Base-by-base conservation (phyloP, 2,329 filamentous ascomycete genomes). In the Xylariaceae sp. region DNA sequence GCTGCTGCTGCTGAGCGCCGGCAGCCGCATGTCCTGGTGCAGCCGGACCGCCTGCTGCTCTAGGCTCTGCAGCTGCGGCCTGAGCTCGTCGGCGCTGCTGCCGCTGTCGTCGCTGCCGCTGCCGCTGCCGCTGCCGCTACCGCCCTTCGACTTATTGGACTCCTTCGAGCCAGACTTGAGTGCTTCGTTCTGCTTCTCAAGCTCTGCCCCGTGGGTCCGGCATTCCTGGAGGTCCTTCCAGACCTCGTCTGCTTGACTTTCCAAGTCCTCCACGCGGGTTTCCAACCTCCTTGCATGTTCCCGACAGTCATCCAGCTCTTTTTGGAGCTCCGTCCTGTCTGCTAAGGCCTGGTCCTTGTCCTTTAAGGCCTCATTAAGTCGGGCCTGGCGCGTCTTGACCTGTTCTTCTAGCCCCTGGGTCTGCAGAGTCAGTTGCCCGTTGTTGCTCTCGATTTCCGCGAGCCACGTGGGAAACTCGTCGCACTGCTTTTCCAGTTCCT, bases 381-480 rank as follows among this genome's bases (percentile, higher is more conserved):
- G 25, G 25, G 8, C 25, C 10, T 14, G 7, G 8, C 8, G 25
- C 6, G 8, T 6, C 8, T 6, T n/a, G 23, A 38, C 12, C 14
- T 40, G 35, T 13, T 32, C 29, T 13, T 42, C 25, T 3, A 36
- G 14, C n/a, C n/a, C n/a, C n/a, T n/a, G n/a, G n/a, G n/a, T n/a
- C n/a, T n/a, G n/a, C n/a, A n/a, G n/a, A n/a, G n/a, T n/a, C n/a
- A n/a, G n/a, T n/a, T n/a, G n/a, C 8, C 21, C 21, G 21, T 12
- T 12, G 21, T 8, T 8, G 21, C 12, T 23, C 8, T 23, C 21
- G 21, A 8, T 23, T 23, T 23, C 8, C 3, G 29, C 15, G 18
- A 25, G 19, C 27, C 15, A 11, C 17, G 33, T 26, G 15, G n/a
- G 13, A 19, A 30, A 32, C 6, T 26, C 26, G 12, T 19, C 12